Evolutionary conservation across 345 rosid species (phyloP).

Genomic region (Salix purpurea): DNA sequence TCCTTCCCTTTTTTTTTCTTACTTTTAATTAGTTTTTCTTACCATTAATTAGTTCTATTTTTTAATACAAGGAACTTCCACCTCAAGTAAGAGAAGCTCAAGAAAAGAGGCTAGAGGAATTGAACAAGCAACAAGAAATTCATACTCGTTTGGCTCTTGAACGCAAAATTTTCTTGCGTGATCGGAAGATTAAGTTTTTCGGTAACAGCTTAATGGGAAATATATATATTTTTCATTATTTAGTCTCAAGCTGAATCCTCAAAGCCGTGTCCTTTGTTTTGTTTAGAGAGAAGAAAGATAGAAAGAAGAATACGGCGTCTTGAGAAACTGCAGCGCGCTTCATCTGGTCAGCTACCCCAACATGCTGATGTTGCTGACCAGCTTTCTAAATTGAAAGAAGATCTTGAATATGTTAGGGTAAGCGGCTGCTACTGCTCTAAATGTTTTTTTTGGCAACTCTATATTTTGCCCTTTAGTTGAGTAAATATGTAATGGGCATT

Average conservation of each 20-base stretch:
- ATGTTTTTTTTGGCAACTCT: background rate
- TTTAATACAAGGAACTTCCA: conserved; percentile 52
- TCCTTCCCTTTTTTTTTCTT: background rate
- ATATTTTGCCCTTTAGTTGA: too few relatives aligned
- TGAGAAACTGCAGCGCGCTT: conserved; percentile 84
- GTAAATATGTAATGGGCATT: background rate
- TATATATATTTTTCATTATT: background rate
- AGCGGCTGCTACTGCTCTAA: conserved; percentile 2
- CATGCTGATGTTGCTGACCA: conserved; percentile 63
- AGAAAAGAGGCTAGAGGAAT: conserved; percentile 60
- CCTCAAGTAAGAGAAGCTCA: conserved; percentile 72
- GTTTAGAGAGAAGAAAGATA: conserved; percentile 81
- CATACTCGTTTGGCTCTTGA: conserved; percentile 83
- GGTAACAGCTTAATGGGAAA: conserved; percentile 34
- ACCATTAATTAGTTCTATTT: background rate
- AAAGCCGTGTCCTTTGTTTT: background rate
- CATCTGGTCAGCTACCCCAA: conserved; percentile 58
- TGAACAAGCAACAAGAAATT: conserved; percentile 84
- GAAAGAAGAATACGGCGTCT: conserved; percentile 83
- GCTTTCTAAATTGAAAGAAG: conserved; percentile 82
- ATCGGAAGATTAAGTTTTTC: conserved; percentile 87
- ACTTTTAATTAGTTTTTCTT: background rate
- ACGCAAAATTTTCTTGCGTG: conserved; percentile 78
- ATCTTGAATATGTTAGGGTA: conserved; percentile 97
- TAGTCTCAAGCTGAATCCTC: background rate